These are phyloP conservation scores for Wickerhamiella qilinensis DNA, from an alignment of 805 yeast species.

Conservation along the genomic window DNA sequence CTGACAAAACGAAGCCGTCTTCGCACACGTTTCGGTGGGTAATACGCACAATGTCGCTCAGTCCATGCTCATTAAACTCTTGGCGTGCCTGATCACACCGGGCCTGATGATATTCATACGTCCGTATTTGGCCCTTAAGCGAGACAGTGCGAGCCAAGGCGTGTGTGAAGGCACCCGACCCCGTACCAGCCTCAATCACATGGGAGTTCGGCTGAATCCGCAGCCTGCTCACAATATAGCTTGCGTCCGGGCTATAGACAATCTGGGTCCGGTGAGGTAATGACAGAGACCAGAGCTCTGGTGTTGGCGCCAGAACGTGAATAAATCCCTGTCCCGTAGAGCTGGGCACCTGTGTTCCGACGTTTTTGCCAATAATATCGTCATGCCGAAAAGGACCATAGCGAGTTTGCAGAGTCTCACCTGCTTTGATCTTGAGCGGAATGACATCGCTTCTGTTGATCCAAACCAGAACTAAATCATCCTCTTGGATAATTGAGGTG, in stretches of 20 bases:
- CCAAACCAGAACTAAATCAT: conserved; percentile 77
- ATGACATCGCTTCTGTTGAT: conserved; percentile 65
- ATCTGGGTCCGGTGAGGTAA: conserved; percentile 96
- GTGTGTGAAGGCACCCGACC: conserved; percentile 91
- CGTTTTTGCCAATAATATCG: conserved; percentile 62
- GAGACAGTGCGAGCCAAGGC: conserved; percentile 72
- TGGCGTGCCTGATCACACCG: conserved; percentile 61
- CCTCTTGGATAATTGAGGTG: conserved; percentile 60
- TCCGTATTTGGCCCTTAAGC: conserved; percentile 44
- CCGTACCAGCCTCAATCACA: conserved; percentile 96
- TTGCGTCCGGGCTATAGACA: conserved; percentile 89
- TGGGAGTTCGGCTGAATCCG: conserved; percentile 55
- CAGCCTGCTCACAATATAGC: conserved; percentile 74
- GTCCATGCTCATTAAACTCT: conserved; percentile 63
- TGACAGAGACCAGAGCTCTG: conserved; percentile 93
- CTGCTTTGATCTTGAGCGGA: conserved; percentile 47
- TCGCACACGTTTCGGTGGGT: conserved; percentile 90
- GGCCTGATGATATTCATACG: conserved; percentile 83
- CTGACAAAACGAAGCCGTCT: conserved; percentile 46
- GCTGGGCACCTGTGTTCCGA: conserved; percentile 69
- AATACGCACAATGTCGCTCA: conserved; percentile 39
- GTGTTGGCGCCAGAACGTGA: conserved; percentile 77
- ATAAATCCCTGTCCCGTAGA: conserved; percentile 59
- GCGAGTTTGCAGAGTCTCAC: conserved; percentile 59
- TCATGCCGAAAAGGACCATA: conserved; percentile 83